Evolutionary conservation across 2,329 filamentous ascomycete species (phyloP).

Genomic region (Ambrosiella cleistominuta): DNA sequence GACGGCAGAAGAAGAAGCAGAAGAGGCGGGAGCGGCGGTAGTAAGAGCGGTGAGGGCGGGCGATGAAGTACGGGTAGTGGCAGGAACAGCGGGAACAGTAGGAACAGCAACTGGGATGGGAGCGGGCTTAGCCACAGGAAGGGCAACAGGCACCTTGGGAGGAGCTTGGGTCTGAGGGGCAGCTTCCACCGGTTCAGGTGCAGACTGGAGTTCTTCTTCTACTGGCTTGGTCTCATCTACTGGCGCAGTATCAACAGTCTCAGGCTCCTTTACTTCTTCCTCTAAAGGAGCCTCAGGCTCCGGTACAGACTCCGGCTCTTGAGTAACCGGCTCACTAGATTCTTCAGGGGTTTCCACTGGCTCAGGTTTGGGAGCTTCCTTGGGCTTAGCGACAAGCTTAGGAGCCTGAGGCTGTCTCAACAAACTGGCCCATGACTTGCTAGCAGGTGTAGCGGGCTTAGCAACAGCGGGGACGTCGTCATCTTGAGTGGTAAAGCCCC

Average conservation of each 20-base stretch:
- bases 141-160: conserved; percentile 51
- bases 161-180: conserved; percentile 15
- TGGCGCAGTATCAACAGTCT: conserved; percentile 20
- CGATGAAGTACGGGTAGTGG: conserved; percentile 44
- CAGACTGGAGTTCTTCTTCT: conserved; percentile 16
- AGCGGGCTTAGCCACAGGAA: conserved; percentile 54
- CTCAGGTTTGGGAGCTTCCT: conserved; percentile 28
- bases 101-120: conserved; percentile 57
- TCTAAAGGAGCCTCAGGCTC: conserved; percentile 4
- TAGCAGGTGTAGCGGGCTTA: conserved; percentile 23
- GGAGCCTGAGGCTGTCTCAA: conserved; percentile 41
- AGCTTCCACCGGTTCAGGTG: conserved; percentile 28
- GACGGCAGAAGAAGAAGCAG: conserved; percentile 39
- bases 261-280: conserved; percentile 18
- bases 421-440: conserved; percentile 61
- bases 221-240: conserved; percentile 20
- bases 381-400: conserved; percentile 40
- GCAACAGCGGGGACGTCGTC: conserved; percentile 22
- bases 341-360: conserved; percentile 17
- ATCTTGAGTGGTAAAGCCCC: conserved; percentile 20
- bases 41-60: conserved; percentile 34
- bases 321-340: conserved; percentile 4
- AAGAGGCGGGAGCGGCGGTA: conserved; percentile 36
- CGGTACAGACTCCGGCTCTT: background rate
- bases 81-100: conserved; percentile 42